These are phyloP conservation scores for Pichia deserticola DNA, from an alignment of 805 yeast genomes.

Conservation along the genomic window DNA sequence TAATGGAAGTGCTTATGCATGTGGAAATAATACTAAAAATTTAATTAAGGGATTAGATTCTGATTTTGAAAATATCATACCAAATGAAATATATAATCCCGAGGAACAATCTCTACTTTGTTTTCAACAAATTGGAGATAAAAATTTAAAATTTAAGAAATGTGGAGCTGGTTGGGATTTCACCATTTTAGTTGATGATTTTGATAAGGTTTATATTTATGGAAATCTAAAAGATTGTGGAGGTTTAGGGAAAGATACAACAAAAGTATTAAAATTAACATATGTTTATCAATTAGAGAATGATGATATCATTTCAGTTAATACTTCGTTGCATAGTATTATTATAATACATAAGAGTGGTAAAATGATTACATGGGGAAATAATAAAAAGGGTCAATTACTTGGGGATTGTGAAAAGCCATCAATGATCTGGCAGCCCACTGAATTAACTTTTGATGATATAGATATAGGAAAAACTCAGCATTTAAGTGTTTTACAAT, in stretches of 20 bases:
- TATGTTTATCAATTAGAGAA: not conserved
- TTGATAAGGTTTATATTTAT: constrained; percentile 38
- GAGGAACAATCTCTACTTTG: too few relatives aligned
- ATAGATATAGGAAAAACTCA: not conserved
- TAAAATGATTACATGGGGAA: constrained; percentile 59
- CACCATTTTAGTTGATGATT: constrained; percentile 40
- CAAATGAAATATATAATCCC: too few relatives aligned
- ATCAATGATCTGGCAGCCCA: constrained; percentile 20
- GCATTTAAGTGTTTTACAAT: constrained; percentile 10
- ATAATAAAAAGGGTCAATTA: constrained; percentile 54
- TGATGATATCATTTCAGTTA: constrained; percentile 11
- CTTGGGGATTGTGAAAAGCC: constrained; percentile 16
- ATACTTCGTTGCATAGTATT: constrained; percentile 41
- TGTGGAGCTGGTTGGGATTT: constrained; percentile 79
- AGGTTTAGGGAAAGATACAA: not conserved
- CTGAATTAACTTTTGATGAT: constrained; percentile 6
- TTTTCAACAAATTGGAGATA: not conserved
- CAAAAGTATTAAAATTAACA: not conserved
- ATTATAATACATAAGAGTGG: constrained; percentile 35
- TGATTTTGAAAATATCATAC: too few relatives aligned
- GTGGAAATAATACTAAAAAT: constrained; percentile 35
- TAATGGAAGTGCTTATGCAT: constrained; percentile 44
- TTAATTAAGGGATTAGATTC: not conserved
- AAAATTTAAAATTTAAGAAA: constrained; percentile 31
- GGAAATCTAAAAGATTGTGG: constrained; percentile 32